Percentiles rank a stretch among this genome's conserved stretches.
Conservation (phyloP, 2,329 filamentous ascomycete genomes). For the Botrytis medusae region DNA sequence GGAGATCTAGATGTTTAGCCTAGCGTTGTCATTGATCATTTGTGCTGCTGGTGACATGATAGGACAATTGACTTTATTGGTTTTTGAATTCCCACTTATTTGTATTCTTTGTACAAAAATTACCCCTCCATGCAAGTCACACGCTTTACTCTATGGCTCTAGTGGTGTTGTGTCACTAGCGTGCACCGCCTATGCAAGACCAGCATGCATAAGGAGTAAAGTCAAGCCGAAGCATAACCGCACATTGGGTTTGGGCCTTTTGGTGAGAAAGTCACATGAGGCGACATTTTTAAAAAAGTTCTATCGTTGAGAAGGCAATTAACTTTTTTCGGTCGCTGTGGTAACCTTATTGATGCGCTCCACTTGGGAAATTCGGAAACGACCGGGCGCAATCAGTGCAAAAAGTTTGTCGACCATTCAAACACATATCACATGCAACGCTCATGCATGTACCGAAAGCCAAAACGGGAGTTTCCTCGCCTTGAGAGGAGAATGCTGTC, state of each 20-base stretch:
- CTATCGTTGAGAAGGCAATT: background rate
- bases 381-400: background rate
- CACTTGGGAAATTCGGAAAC: background rate
- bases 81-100: background rate
- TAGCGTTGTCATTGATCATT: slow-evolving; percentile 2
- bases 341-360: slow-evolving; percentile 5
- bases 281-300: background rate
- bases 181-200: background rate
- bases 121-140: slow-evolving; percentile 22
- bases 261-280: slow-evolving; percentile 11
- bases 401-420: background rate
- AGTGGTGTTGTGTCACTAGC: background rate
- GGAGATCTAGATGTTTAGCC: background rate
- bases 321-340: background rate
- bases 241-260: background rate
- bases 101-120: background rate
- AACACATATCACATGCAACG: slow-evolving; percentile 14
- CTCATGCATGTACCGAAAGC: background rate
- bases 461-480: slow-evolving; percentile 17
- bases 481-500: background rate
- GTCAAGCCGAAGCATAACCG: background rate
- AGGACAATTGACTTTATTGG: slow-evolving; percentile 3
- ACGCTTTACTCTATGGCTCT: slow-evolving; percentile 4
- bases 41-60: slow-evolving; percentile 3
- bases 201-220: background rate